These are phyloP conservation scores for Xylariaceae sp. DNA, from an alignment of 2,329 filamentous ascomycete species.

Conservation along the genomic window DNA sequence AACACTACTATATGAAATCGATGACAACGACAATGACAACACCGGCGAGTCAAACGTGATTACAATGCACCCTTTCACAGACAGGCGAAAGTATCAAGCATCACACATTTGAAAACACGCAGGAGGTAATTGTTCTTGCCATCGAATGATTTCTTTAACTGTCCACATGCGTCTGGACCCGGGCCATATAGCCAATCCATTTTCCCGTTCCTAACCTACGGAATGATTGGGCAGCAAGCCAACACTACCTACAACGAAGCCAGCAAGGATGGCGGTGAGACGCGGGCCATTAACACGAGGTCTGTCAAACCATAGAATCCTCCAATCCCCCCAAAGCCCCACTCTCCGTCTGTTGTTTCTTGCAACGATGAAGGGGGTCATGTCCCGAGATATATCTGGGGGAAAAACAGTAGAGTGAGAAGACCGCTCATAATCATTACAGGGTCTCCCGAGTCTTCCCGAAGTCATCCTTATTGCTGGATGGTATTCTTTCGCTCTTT, in stretches of 20 bases:
- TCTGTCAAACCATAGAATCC: conserved; percentile 10
- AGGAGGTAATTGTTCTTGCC: neutral
- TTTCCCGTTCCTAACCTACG: conserved; percentile 2
- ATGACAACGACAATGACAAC: too few relatives aligned
- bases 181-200: neutral
- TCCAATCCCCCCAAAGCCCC: conserved; percentile 7
- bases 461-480: neutral
- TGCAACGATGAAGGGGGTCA: neutral
- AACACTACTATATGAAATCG: too few relatives aligned
- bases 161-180: neutral
- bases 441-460: neutral
- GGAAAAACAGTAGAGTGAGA: conserved; percentile 2
- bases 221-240: neutral
- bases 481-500: conserved; percentile 13
- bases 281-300: conserved; percentile 17
- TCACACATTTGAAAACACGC: neutral
- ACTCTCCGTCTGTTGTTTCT: neutral
- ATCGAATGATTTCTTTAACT: neutral
- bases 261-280: conserved; percentile 1
- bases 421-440: conserved; percentile 8
- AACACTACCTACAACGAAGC: conserved; percentile 8
- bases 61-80: neutral
- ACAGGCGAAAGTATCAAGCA: too few relatives aligned
- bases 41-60: neutral
- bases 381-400: neutral